These are phyloP conservation scores for Trichophyton verrucosum DNA, from an alignment of 2,329 filamentous ascomycete species.

Conservation along the genomic window DNA sequence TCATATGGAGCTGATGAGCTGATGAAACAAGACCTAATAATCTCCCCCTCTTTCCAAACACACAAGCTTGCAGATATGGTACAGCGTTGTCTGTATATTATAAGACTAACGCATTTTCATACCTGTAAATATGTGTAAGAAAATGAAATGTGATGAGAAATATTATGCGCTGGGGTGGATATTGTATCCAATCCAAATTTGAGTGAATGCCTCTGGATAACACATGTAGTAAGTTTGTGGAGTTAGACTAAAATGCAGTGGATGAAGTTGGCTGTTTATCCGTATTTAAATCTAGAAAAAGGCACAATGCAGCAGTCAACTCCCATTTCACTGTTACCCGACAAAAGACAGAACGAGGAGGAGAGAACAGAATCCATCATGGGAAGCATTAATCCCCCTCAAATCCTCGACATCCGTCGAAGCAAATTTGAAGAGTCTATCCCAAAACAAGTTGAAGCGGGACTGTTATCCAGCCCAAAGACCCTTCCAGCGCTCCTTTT, in stretches of 20 bases:
- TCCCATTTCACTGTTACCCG: background rate
- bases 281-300: too few relatives aligned
- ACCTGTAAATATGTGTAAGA: too few relatives aligned
- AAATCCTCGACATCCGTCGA: background rate
- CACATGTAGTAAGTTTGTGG: too few relatives aligned
- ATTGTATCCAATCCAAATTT: background rate
- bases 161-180: background rate
- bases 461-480: background rate
- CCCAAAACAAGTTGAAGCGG: background rate
- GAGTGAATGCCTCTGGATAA: background rate
- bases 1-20: too few relatives aligned
- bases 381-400: background rate
- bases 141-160: background rate
- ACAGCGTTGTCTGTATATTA: too few relatives aligned
- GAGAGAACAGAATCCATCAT: background rate
- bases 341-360: too few relatives aligned
- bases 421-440: constrained; percentile 1
- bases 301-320: background rate
- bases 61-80: too few relatives aligned
- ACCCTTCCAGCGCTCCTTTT: background rate
- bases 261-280: too few relatives aligned
- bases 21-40: too few relatives aligned
- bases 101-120: too few relatives aligned
- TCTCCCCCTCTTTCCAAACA: too few relatives aligned
- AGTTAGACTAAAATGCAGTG: too few relatives aligned